Conservation (phyloP, 2,329 filamentous ascomycete species). For the Alternaria hordeiaustralica region DNA sequence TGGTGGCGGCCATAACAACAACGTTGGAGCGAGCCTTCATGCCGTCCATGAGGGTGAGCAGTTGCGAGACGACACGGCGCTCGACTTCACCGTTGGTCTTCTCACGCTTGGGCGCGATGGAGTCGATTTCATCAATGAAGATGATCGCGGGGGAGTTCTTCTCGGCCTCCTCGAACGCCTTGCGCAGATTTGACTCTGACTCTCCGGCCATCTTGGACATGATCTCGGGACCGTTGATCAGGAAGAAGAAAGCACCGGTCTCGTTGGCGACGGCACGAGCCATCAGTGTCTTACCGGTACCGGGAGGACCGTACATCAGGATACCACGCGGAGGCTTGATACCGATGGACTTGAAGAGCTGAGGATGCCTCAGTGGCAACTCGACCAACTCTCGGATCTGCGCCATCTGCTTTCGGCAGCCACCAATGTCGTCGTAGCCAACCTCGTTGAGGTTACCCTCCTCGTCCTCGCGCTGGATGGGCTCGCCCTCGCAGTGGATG, state of each 20-base stretch:
- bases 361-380: constrained; percentile 92
- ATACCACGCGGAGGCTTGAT: constrained; percentile 99
- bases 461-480: constrained; percentile 97
- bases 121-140: constrained; percentile 99
- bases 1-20: constrained; percentile 98
- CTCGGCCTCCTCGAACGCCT: constrained; percentile 99
- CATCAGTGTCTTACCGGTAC: constrained; percentile 99
- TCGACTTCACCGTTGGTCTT: constrained; percentile 99
- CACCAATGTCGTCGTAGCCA: constrained; percentile 98
- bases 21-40: constrained; percentile 99
- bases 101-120: constrained; percentile 98
- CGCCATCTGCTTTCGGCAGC: constrained; percentile 99
- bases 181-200: constrained; percentile 96
- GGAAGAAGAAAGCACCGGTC: constrained; percentile 98
- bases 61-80: constrained; percentile 96
- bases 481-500: constrained; percentile 97
- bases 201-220: constrained; percentile 99
- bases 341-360: constrained; percentile 99
- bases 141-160: constrained; percentile 99
- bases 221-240: constrained; percentile 99
- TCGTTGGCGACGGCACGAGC: constrained; percentile 98
- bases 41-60: constrained; percentile 97
- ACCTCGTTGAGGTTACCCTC: constrained; percentile 99
- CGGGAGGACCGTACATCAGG: constrained; percentile 89
- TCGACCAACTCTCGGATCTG: constrained; percentile 99